Percentiles rank a stretch among this genome's conserved stretches.
phyloP scores from a whole-genome alignment of 202 grass and related monocot genomes.

The Schoenoplectus triqueter region DNA sequence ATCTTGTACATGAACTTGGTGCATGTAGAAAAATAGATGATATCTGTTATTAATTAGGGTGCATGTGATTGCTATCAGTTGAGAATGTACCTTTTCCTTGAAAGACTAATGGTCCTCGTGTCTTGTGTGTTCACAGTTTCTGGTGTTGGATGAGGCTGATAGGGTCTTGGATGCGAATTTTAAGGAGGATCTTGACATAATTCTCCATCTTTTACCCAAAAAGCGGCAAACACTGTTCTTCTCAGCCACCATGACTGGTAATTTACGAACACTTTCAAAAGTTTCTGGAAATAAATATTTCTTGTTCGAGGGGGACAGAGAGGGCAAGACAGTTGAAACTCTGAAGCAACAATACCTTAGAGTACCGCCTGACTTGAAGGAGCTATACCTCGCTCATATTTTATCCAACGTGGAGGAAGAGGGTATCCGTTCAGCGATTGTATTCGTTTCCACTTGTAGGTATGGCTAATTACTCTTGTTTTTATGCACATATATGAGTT shows the following conservation, averaged over 20 bases:
- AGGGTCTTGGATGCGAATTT: constrained; percentile 89
- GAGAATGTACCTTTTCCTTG: too few species aligned
- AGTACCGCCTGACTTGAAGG: constrained; percentile 64
- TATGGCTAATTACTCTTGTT: constrained; percentile 40
- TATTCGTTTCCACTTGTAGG: constrained; percentile 87
- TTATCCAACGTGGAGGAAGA: constrained; percentile 69
- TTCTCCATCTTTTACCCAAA: constrained; percentile 82
- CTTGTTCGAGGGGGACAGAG: constrained; percentile 89
- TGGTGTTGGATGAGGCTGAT: constrained; percentile 96
- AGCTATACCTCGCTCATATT: constrained; percentile 79
- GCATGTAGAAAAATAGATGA: too few species aligned
- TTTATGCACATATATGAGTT: background rate
- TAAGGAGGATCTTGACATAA: constrained; percentile 76
- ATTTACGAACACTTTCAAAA: constrained; percentile 74
- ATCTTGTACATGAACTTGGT: too few species aligned
- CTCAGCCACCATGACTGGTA: constrained; percentile 90
- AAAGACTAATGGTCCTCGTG: too few species aligned
- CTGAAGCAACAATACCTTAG: constrained; percentile 76
- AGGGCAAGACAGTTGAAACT: constrained; percentile 84
- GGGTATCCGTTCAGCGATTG: constrained; percentile 65
- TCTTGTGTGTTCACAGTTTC: constrained; percentile 51
- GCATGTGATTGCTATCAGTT: too few species aligned
- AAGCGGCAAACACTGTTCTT: constrained; percentile 87
- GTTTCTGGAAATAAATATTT: constrained; percentile 80
- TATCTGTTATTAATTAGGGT: too few species aligned